phyloP scores from a whole-genome alignment of 1,284 basidiomycete genomes.

The Fomes fomentarius region DNA sequence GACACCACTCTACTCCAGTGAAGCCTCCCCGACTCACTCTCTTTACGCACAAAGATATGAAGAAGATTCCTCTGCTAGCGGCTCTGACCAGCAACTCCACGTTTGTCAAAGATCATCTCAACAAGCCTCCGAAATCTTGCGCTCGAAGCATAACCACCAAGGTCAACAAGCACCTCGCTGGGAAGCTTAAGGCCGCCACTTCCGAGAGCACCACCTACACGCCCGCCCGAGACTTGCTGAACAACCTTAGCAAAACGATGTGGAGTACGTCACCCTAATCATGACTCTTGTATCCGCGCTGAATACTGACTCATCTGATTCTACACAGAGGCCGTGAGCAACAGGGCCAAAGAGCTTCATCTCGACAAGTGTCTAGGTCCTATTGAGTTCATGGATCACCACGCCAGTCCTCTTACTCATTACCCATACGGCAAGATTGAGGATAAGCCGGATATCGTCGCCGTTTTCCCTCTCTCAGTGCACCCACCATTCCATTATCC shows the following conservation, averaged over 20 bases:
- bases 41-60: neutral
- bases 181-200: neutral
- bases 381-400: constrained; percentile 9
- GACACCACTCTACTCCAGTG: neutral
- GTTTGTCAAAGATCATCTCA: neutral
- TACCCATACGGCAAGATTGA: neutral
- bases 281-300: neutral
- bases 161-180: neutral
- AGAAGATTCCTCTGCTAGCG: neutral
- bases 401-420: neutral
- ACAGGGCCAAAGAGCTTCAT: neutral
- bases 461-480: too few relatives aligned
- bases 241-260: neutral
- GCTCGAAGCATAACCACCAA: neutral
- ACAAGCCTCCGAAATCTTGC: neutral
- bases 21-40: neutral
- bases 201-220: neutral
- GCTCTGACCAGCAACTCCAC: too few relatives aligned
- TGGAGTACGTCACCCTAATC: neutral
- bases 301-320: neutral
- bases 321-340: too few relatives aligned
- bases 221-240: neutral
- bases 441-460: neutral
- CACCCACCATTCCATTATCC: too few relatives aligned
- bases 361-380: neutral